These are phyloP conservation scores for Basidiobolus meristosporus DNA, from an alignment of 371 early-diverging fungal species.

Conservation along the genomic window DNA sequence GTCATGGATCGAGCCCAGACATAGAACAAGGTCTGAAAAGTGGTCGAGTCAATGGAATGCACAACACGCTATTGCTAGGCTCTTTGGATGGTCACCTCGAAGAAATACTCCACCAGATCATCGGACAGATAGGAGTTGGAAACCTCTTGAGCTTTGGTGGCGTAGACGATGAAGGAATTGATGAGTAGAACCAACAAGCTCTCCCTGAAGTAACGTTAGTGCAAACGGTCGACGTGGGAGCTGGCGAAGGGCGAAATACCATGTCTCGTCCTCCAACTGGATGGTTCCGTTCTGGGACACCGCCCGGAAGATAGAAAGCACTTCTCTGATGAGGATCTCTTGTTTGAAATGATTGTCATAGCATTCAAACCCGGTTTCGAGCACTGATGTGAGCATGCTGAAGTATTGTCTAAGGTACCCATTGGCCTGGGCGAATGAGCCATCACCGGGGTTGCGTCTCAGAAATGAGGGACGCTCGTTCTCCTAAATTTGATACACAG, in stretches of 20 bases:
- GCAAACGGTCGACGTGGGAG: too few relatives aligned
- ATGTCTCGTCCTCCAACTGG: constrained; percentile 35
- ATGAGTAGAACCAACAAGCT: constrained; percentile 9
- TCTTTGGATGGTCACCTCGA: constrained; percentile 17
- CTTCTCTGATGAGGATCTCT: constrained; percentile 26
- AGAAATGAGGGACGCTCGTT: not conserved
- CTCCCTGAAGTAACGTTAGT: constrained; percentile 18
- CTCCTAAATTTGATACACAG: not conserved
- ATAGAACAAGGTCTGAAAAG: constrained; percentile 23
- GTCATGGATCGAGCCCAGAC: constrained; percentile 30
- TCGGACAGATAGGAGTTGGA: constrained; percentile 8
- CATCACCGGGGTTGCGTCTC: not conserved
- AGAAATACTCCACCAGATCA: constrained; percentile 26
- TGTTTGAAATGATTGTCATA: constrained; percentile 4
- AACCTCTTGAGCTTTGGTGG: too few relatives aligned
- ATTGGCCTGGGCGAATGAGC: constrained; percentile 20
- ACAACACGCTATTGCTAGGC: not conserved
- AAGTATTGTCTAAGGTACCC: constrained; percentile 33
- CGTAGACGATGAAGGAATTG: too few relatives aligned
- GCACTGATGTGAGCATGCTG: constrained; percentile 24
- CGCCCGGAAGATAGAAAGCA: constrained; percentile 33
- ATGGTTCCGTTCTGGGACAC: constrained; percentile 31
- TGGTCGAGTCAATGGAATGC: not conserved
- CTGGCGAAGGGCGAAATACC: too few relatives aligned
- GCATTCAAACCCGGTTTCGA: constrained; percentile 29